These are phyloP conservation scores for Crithidia mellificae DNA, from an alignment of 208 protist species.

Conservation along the genomic window DNA sequence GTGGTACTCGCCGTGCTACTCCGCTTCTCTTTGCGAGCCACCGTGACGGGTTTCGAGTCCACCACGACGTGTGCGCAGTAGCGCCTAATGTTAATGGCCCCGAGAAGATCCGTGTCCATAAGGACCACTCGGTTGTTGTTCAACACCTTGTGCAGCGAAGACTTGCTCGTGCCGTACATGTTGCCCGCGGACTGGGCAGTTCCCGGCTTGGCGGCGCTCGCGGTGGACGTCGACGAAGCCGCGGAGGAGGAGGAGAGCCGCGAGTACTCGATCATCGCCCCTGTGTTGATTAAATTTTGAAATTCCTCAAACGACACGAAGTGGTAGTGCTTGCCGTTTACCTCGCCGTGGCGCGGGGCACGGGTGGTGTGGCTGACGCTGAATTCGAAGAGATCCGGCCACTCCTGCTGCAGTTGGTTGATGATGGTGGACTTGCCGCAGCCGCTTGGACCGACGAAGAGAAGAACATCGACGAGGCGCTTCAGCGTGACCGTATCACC, in stretches of 20 bases:
- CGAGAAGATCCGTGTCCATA: slow-evolving; percentile 85
- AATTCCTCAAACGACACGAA: slow-evolving; percentile 68
- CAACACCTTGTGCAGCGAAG: slow-evolving; percentile 59
- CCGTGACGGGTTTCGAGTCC: slow-evolving; percentile 10
- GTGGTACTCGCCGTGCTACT: too few species aligned
- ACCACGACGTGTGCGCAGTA: slow-evolving; percentile 44
- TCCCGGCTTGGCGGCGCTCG: not conserved
- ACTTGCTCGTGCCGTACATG: slow-evolving; percentile 89
- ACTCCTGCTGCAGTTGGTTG: slow-evolving; percentile 46
- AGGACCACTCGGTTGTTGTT: slow-evolving; percentile 48
- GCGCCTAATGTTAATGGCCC: slow-evolving; percentile 63
- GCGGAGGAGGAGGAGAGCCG: slow-evolving; percentile 30
- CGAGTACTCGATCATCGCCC: slow-evolving; percentile 83
- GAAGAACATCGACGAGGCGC: slow-evolving; percentile 54
- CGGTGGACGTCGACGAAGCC: too few species aligned
- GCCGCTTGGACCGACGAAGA: slow-evolving; percentile 87
- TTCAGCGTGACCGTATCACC: slow-evolving; percentile 17
- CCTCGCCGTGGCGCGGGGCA: slow-evolving; percentile 68
- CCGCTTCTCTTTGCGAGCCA: not conserved
- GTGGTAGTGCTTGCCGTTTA: slow-evolving; percentile 85
- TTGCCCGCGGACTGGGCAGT: slow-evolving; percentile 7
- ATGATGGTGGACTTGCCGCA: slow-evolving; percentile 91
- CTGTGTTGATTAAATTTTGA: slow-evolving; percentile 44
- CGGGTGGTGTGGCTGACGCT: slow-evolving; percentile 91
- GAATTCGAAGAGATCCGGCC: slow-evolving; percentile 76